Percentiles rank a stretch among this genome's conserved stretches.
These are phyloP conservation scores for Dalbergia cochinchinensis DNA, from an alignment of 306 rosid genomes.

Conservation along the genomic window DNA sequence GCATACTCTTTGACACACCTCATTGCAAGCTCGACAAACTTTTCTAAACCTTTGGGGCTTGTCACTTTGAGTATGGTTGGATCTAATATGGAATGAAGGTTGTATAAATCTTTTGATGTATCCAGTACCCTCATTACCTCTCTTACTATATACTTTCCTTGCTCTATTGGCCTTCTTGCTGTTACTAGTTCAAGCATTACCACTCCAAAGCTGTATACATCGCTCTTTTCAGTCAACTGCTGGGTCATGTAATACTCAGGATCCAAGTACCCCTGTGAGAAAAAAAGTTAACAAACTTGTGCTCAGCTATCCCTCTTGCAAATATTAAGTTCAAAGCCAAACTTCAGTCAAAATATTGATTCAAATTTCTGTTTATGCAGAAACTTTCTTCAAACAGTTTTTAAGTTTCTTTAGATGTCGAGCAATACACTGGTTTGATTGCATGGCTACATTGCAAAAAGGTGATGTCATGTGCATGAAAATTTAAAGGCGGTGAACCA, in stretches of 20 bases:
- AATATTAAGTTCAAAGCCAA: not conserved
- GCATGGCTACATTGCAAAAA: not conserved
- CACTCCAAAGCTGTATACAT: constrained; percentile 83
- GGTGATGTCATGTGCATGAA: constrained; percentile 6
- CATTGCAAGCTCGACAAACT: constrained; percentile 69
- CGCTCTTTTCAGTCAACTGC: constrained; percentile 77
- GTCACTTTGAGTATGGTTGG: constrained; percentile 48
- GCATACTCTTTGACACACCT: constrained; percentile 69
- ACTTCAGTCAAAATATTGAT: not conserved
- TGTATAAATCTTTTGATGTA: constrained; percentile 59
- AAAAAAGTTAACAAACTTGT: constrained; percentile 30
- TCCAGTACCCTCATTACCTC: constrained; percentile 65
- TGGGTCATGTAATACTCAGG: constrained; percentile 69
- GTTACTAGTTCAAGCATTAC: constrained; percentile 77
- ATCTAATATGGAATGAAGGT: constrained; percentile 66
- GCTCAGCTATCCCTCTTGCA: constrained; percentile 15
- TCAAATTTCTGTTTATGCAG: not conserved
- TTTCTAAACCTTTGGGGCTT: constrained; percentile 60
- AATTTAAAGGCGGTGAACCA: constrained; percentile 9
- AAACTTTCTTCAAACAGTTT: not conserved
- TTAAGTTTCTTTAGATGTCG: not conserved
- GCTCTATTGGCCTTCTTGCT: constrained; percentile 74
- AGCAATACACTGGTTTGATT: not conserved
- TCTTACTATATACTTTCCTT: constrained; percentile 73
- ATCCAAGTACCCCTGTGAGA: constrained; percentile 75